Conservation (phyloP, 306 rosid species). For the Rubus parviflorus region DNA sequence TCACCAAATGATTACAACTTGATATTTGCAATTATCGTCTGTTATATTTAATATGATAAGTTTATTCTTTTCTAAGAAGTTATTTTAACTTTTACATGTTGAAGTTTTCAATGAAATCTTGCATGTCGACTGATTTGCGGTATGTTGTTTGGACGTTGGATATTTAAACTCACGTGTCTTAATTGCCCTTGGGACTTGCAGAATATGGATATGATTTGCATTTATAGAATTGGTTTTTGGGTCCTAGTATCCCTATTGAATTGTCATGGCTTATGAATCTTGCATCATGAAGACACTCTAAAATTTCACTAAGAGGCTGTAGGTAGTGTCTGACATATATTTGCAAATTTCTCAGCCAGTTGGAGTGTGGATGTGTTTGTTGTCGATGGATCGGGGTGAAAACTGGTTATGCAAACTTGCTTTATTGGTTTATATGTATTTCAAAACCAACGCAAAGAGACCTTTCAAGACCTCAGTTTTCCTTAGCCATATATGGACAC, state of each 20-base stretch:
- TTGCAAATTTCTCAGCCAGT: not conserved
- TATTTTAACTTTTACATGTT: not conserved
- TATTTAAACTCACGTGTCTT: not conserved
- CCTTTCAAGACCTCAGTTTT: conserved; percentile 5
- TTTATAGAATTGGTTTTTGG: not conserved
- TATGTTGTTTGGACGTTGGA: not conserved
- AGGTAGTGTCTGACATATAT: not conserved
- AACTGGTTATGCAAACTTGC: not conserved
- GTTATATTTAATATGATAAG: not conserved
- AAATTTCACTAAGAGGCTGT: not conserved
- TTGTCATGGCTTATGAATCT: not conserved
- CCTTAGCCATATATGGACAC: not conserved
- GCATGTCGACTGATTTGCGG: not conserved
- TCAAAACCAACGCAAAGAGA: not conserved
- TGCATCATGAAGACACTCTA: not conserved
- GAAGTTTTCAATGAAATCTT: not conserved
- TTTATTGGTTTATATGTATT: not conserved
- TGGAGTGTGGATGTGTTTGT: not conserved
- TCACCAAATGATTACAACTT: conserved; percentile 7
- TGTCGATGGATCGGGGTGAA: not conserved
- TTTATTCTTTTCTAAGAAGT: not conserved
- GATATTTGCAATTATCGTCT: conserved; percentile 1
- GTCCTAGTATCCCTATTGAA: not conserved
- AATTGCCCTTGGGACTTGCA: not conserved
- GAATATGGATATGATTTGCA: not conserved